A percentile compares a stretch with the other conserved stretches of the same genome.
Conservation (phyloP, 768 basidiomycete genomes). For the Clathrus columnatus region DNA sequence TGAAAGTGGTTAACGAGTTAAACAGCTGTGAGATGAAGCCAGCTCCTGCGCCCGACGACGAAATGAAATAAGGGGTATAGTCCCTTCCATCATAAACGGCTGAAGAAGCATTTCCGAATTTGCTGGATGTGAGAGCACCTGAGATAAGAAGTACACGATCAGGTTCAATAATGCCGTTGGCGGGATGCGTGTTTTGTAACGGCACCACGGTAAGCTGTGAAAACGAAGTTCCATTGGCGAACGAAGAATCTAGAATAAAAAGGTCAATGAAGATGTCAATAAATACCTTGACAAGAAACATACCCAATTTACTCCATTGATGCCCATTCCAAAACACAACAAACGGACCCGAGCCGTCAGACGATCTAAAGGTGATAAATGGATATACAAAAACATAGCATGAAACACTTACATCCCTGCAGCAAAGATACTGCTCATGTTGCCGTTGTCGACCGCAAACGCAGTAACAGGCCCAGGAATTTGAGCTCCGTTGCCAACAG, state of each 20-base stretch:
- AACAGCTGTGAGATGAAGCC: conserved; percentile 75
- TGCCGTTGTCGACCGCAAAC: conserved; percentile 72
- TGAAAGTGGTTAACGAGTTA: conserved; percentile 71
- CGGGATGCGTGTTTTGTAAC: conserved; percentile 61
- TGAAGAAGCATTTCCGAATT: conserved; percentile 72
- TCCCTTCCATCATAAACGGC: conserved; percentile 80
- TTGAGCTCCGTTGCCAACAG: conserved; percentile 48
- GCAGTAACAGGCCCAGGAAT: conserved; percentile 90
- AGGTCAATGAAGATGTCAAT: not conserved
- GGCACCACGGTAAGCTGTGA: conserved; percentile 89
- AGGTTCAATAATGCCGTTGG: conserved; percentile 62
- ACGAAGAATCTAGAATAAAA: conserved; percentile 38
- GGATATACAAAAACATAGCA: not conserved
- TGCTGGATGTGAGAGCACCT: conserved; percentile 58
- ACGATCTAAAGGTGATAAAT: conserved; percentile 29
- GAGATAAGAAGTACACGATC: conserved; percentile 90
- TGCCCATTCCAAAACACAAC: conserved; percentile 79
- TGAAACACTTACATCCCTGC: conserved; percentile 64
- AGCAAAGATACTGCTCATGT: conserved; percentile 78
- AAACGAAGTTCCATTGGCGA: conserved; percentile 53
- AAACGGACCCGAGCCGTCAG: conserved; percentile 59
- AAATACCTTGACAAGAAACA: conserved; percentile 13
- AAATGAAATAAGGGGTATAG: conserved; percentile 75
- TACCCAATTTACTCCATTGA: conserved; percentile 64
- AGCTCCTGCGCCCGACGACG: conserved; percentile 47